Conservation (phyloP, 2,329 filamentous ascomycete genomes). For the Geosmithia flava region DNA sequence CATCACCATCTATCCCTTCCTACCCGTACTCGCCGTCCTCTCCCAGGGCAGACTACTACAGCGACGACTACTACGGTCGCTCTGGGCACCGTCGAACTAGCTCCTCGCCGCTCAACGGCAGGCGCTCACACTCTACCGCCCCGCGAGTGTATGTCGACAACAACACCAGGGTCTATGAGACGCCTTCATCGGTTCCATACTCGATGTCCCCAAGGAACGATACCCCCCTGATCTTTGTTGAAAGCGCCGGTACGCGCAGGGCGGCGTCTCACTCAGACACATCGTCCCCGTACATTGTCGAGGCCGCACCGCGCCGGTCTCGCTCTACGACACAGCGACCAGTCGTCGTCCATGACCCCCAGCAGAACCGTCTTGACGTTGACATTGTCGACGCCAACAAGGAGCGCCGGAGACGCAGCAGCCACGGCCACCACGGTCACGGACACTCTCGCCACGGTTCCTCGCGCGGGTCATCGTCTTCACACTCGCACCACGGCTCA, state of each 20-base stretch:
- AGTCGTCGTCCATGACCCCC: not conserved
- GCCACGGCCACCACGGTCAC: not conserved
- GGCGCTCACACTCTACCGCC: not conserved
- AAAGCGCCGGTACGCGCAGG: not conserved
- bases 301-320: not conserved
- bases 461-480: not conserved
- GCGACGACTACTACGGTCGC: not conserved
- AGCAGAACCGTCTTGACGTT: not conserved
- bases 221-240: not conserved
- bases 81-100: not conserved
- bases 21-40: constrained; percentile 6
- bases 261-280: not conserved
- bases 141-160: not conserved
- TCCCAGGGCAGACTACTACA: not conserved
- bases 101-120: not conserved
- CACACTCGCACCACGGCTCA: not conserved
- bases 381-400: not conserved
- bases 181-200: not conserved
- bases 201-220: not conserved
- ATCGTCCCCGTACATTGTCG: not conserved
- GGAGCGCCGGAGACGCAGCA: not conserved
- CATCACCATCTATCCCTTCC: constrained; percentile 11
- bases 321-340: not conserved
- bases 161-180: not conserved
- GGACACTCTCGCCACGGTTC: not conserved